phyloP scores from a whole-genome alignment of 1,139 yeast species.

The Kodamaea plutei region DNA sequence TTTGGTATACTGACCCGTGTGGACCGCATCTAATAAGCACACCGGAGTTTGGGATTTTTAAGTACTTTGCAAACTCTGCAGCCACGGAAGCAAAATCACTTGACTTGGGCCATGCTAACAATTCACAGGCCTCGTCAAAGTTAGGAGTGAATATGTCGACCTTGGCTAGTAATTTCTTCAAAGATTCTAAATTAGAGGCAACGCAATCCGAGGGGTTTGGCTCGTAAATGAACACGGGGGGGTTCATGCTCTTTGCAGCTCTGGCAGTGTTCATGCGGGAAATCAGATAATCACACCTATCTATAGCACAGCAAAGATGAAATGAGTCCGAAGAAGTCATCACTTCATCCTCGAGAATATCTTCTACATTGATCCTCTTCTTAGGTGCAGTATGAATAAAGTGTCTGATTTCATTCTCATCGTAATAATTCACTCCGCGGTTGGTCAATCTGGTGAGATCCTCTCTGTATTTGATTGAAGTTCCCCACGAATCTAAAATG shows the following conservation, averaged over 20 bases:
- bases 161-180: slow-evolving; percentile 38
- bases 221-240: slow-evolving; percentile 65
- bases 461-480: slow-evolving; percentile 54
- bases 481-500: slow-evolving; percentile 55
- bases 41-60: slow-evolving; percentile 40
- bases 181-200: slow-evolving; percentile 40
- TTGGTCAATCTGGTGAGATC: slow-evolving; percentile 60
- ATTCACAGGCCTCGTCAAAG: slow-evolving; percentile 71
- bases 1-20: slow-evolving; percentile 49
- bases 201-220: slow-evolving; percentile 78
- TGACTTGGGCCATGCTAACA: slow-evolving; percentile 33
- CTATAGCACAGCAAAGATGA: slow-evolving; percentile 76
- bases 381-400: slow-evolving; percentile 52
- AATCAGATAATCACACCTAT: slow-evolving; percentile 49
- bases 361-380: slow-evolving; percentile 57
- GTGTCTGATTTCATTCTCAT: slow-evolving; percentile 53
- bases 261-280: slow-evolving; percentile 21
- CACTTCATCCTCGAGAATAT: slow-evolving; percentile 40
- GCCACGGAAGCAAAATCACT: slow-evolving; percentile 30
- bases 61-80: slow-evolving; percentile 30
- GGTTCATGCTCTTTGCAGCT: slow-evolving; percentile 10
- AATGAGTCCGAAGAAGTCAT: slow-evolving; percentile 44
- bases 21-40: slow-evolving; percentile 69
- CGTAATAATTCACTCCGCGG: slow-evolving; percentile 76
- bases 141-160: slow-evolving; percentile 77